Conservation (phyloP, 2,329 filamentous ascomycete species). For the Parasarocladium wereldwijsianum region DNA sequence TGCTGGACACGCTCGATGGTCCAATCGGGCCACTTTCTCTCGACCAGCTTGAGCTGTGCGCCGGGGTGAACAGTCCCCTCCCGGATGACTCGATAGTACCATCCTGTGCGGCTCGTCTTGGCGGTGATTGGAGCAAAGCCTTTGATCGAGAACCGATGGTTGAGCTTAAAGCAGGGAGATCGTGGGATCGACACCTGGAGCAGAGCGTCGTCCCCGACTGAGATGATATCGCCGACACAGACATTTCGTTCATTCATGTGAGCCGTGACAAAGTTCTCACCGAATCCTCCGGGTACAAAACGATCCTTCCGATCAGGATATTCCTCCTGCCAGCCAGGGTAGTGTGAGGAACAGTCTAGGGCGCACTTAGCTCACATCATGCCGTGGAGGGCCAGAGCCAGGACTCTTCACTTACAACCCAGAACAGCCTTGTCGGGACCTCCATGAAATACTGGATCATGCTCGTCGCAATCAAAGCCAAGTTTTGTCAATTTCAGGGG, state of each 20-base stretch:
- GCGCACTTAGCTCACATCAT: not conserved
- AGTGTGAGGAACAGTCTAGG: conserved; percentile 45
- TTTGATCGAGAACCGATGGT: conserved; percentile 49
- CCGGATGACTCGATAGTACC: conserved; percentile 48
- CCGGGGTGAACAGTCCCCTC: conserved; percentile 39
- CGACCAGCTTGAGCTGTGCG: conserved; percentile 39
- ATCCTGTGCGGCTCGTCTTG: conserved; percentile 43
- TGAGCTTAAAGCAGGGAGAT: conserved; percentile 54
- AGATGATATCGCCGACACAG: conserved; percentile 48
- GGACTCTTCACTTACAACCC: conserved; percentile 28
- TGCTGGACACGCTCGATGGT: conserved; percentile 48
- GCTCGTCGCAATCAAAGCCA: conserved; percentile 45
- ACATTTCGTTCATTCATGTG: conserved; percentile 49
- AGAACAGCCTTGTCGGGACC: conserved; percentile 50
- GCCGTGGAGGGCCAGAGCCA: not conserved
- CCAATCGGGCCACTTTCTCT: conserved; percentile 42
- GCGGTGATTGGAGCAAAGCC: conserved; percentile 46
- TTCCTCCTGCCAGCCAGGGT: conserved; percentile 36
- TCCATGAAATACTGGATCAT: conserved; percentile 46
- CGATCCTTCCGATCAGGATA: conserved; percentile 33
- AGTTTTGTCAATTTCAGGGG: conserved; percentile 29
- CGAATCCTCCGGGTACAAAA: conserved; percentile 45
- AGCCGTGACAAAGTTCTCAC: conserved; percentile 46
- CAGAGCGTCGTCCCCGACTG: conserved; percentile 32
- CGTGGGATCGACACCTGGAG: conserved; percentile 47